These are phyloP conservation scores for Apiospora pterosperma DNA, from an alignment of 2,329 filamentous ascomycete species.

Conservation along the genomic window DNA sequence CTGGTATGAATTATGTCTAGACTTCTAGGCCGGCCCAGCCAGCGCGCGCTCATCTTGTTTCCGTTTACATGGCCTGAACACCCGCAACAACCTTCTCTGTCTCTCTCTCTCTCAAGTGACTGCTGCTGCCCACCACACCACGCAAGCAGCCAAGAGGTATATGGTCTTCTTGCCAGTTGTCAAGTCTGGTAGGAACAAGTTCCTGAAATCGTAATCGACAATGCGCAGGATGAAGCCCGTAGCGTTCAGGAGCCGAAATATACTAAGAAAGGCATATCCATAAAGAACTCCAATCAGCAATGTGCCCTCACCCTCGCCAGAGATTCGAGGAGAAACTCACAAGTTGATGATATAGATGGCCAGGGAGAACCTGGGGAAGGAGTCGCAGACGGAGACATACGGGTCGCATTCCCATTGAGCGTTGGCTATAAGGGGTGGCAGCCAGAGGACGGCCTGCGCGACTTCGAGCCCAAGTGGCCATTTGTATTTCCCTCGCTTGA, in stretches of 20 bases:
- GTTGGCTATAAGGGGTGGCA: conserved; percentile 2
- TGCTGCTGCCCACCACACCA: background rate
- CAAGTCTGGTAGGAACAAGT: conserved; percentile 3
- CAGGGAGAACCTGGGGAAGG: background rate
- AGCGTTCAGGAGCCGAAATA: background rate
- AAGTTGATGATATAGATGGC: background rate
- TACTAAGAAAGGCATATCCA: background rate
- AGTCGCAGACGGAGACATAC: background rate
- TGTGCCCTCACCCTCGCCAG: too few species aligned
- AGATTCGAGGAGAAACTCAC: background rate
- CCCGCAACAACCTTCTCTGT: too few species aligned
- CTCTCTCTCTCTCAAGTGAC: background rate
- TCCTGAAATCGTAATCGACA: background rate
- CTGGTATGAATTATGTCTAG: too few species aligned
- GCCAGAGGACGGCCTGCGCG: background rate
- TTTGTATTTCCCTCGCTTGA: background rate
- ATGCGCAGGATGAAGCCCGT: background rate
- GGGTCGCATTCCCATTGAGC: background rate
- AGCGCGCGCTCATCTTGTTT: too few species aligned
- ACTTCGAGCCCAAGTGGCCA: background rate
- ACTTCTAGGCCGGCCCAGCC: too few species aligned
- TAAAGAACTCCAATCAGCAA: background rate
- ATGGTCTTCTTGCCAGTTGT: background rate
- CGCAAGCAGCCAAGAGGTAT: background rate
- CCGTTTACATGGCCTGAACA: too few species aligned